Evolutionary conservation across 2,329 filamentous ascomycete genomes (phyloP).

Genomic region (Pseudogymnoascus sp.): DNA sequence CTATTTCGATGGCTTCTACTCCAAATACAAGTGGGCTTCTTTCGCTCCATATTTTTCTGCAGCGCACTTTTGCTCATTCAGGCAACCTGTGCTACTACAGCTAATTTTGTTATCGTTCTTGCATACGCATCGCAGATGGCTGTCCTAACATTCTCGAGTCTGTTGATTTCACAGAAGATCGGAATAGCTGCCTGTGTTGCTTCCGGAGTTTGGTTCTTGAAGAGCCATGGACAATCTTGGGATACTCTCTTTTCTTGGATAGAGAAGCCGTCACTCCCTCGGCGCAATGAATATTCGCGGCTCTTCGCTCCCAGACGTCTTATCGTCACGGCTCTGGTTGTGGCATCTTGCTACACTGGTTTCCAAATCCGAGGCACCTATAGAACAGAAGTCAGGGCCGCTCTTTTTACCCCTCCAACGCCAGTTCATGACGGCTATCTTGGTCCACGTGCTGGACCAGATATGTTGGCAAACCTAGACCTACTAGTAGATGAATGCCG

Average conservation of each 20-base stretch:
- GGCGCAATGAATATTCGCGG: background rate
- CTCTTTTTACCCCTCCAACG: background rate
- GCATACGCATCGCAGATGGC: background rate
- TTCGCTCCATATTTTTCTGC: background rate
- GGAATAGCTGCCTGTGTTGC: background rate
- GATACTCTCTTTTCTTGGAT: background rate
- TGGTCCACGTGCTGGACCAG: background rate
- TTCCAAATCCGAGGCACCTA: background rate
- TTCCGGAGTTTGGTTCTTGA: background rate
- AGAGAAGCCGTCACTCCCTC: background rate
- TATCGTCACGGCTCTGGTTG: background rate
- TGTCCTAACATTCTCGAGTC: background rate
- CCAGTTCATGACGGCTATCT: background rate
- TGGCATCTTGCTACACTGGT: background rate
- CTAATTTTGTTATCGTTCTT: background rate
- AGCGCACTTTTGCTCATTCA: background rate
- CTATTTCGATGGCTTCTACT: background rate
- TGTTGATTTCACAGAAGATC: background rate
- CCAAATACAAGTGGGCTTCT: slow-evolving; percentile 1
- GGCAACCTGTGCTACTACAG: background rate
- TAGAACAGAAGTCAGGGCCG: background rate
- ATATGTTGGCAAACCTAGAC: background rate
- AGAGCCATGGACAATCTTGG: background rate
- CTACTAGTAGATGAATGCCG: background rate
- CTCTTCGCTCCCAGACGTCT: background rate